phyloP scores from a whole-genome alignment of 768 basidiomycete genomes.

The Trametes elegans region DNA sequence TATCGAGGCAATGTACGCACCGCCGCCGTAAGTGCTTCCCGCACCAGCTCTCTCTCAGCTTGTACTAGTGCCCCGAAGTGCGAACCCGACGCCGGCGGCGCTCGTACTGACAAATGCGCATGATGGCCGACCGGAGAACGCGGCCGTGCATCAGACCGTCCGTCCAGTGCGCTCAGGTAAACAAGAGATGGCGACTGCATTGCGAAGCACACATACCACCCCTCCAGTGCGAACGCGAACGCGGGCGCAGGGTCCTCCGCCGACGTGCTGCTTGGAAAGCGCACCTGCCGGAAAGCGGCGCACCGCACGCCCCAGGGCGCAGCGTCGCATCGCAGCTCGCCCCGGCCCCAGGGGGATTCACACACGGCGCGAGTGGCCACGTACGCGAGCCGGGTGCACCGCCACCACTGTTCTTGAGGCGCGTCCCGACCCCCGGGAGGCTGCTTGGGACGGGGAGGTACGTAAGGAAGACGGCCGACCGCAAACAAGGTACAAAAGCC shows the following conservation, averaged over 20 bases:
- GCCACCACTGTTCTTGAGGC: constrained; percentile 12
- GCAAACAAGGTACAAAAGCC: constrained; percentile 3
- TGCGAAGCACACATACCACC: too few relatives aligned
- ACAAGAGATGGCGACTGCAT: not conserved
- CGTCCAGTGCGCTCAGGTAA: not conserved
- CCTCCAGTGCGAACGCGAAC: too few relatives aligned
- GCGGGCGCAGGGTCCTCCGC: too few relatives aligned
- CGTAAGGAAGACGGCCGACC: not conserved
- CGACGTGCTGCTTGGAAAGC: too few relatives aligned
- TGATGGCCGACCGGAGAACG: not conserved
- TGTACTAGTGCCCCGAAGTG: not conserved
- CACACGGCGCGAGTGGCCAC: not conserved
- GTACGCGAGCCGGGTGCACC: not conserved
- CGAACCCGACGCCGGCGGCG: not conserved
- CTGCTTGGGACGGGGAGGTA: not conserved
- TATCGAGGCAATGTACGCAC: not conserved
- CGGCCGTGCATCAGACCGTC: not conserved
- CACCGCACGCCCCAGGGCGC: too few relatives aligned
- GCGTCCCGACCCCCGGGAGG: not conserved
- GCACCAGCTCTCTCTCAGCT: not conserved
- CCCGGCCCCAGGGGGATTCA: too few relatives aligned
- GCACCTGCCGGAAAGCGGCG: too few relatives aligned
- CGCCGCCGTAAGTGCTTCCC: not conserved
- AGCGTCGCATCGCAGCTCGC: too few relatives aligned
- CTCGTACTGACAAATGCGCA: not conserved